Conservation (phyloP, 129 eudicot species). For the Pseudognaphalium luteoalbum region DNA sequence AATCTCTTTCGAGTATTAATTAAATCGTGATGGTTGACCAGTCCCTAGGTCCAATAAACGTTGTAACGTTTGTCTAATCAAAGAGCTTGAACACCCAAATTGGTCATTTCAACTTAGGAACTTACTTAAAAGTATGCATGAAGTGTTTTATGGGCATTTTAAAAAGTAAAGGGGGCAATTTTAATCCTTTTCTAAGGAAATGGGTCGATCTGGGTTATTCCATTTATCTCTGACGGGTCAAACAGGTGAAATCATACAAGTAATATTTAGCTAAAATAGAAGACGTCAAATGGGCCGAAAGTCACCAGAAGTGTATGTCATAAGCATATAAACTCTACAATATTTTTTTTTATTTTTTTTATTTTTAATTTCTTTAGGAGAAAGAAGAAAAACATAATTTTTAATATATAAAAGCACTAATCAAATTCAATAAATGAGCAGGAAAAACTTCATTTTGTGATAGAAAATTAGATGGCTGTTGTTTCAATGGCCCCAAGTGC, state of each 20-base stretch:
- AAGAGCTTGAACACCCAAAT: slow-evolving; percentile 23
- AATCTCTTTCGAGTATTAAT: slow-evolving; percentile 4
- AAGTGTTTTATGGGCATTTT: neutral
- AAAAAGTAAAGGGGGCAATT: neutral
- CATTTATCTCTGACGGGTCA: neutral
- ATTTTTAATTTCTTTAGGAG: neutral
- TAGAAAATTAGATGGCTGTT: neutral
- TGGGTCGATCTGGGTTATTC: neutral
- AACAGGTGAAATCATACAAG: neutral
- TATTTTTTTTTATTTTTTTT: too few relatives aligned
- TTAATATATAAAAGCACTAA: neutral
- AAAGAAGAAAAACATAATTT: neutral
- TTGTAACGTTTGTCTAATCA: neutral
- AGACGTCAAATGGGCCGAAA: neutral
- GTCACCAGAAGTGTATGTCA: neutral
- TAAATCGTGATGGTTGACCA: slow-evolving; percentile 17
- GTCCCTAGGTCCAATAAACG: neutral
- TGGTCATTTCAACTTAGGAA: neutral
- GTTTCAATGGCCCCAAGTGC: neutral
- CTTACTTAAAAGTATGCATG: neutral
- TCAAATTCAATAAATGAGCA: neutral
- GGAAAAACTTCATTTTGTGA: neutral
- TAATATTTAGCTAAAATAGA: neutral
- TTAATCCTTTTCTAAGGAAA: neutral
- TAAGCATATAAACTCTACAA: neutral